These are phyloP conservation scores for Tilletia caries DNA, from an alignment of 1,284 basidiomycete species.

Conservation along the genomic window DNA sequence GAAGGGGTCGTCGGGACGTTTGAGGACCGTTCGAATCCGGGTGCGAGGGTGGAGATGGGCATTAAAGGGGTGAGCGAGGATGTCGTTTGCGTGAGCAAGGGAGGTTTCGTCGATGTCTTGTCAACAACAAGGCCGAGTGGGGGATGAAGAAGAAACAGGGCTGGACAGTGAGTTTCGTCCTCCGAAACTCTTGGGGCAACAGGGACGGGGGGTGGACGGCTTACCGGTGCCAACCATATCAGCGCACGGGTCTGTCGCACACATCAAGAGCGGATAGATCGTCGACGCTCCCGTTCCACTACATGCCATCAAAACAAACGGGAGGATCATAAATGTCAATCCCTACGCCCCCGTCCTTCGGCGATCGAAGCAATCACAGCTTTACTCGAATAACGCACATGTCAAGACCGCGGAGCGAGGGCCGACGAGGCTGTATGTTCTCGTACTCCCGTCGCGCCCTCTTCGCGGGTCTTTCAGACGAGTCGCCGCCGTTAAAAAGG, in stretches of 20 bases:
- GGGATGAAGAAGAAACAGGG: too few species aligned
- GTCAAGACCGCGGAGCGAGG: not conserved
- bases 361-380: too few species aligned
- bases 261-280: constrained; percentile 76
- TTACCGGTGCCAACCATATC: constrained; percentile 70
- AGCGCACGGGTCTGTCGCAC: constrained; percentile 57
- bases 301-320: not conserved
- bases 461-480: constrained; percentile 4
- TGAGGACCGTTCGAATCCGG: constrained; percentile 60
- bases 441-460: not conserved
- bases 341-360: too few species aligned
- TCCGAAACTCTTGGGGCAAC: too few species aligned
- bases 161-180: too few species aligned
- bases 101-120: constrained; percentile 63
- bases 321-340: too few species aligned
- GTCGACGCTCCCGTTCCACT: constrained; percentile 87
- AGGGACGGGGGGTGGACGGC: too few species aligned
- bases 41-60: constrained; percentile 54
- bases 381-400: not conserved
- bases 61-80: constrained; percentile 61
- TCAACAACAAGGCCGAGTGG: too few species aligned
- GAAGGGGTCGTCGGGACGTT: constrained; percentile 57
- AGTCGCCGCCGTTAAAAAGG: not conserved
- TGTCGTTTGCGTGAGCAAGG: constrained; percentile 60
- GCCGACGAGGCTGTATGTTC: not conserved